Evolutionary conservation across 2,329 filamentous ascomycete genomes (phyloP).

Genomic region (Pyrenophora teres): DNA sequence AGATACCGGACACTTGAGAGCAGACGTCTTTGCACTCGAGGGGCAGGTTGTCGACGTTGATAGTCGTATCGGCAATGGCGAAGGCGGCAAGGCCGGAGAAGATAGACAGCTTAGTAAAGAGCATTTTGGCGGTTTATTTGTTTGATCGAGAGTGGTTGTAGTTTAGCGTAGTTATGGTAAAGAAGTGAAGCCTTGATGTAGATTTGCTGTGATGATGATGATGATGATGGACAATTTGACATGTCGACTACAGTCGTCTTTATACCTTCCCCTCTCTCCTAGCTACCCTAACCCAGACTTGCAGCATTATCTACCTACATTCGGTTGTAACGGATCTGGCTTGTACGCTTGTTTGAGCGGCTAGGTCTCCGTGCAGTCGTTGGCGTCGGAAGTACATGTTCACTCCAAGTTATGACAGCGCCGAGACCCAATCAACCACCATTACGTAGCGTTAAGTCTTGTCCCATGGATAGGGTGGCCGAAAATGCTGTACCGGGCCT

Average conservation of each 20-base stretch:
- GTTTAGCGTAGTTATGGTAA: background rate
- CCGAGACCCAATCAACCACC: too few species aligned
- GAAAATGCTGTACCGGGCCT: too few species aligned
- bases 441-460: too few species aligned
- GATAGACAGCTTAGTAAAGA: constrained; percentile 32
- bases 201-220: background rate
- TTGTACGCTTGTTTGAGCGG: too few species aligned
- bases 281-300: too few species aligned
- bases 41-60: constrained; percentile 39
- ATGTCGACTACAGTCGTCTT: background rate
- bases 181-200: too few species aligned
- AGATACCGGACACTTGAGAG: constrained; percentile 27
- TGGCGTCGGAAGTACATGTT: too few species aligned
- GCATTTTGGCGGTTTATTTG: constrained; percentile 19
- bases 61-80: constrained; percentile 24
- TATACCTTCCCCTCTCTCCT: background rate
- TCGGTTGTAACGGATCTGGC: background rate
- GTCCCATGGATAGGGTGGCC: too few species aligned
- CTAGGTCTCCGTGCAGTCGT: too few species aligned
- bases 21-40: constrained; percentile 36
- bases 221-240: background rate
- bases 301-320: too few species aligned
- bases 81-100: constrained; percentile 27
- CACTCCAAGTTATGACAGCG: too few species aligned
- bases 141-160: background rate